These are phyloP conservation scores for Lepidopterella palustris DNA, from an alignment of 495 filamentous ascomycete genomes.

Conservation along the genomic window DNA sequence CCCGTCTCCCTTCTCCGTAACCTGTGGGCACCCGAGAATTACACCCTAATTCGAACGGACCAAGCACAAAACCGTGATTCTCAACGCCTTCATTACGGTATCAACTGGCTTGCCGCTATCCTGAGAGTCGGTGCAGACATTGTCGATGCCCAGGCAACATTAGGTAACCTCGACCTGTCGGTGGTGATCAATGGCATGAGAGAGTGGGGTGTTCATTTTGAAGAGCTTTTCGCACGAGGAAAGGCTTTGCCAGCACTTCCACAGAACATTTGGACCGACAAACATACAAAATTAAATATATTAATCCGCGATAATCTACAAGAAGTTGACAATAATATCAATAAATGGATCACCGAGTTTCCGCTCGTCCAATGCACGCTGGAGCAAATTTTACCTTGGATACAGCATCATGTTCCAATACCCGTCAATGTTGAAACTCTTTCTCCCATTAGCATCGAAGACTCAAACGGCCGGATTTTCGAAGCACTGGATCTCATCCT, in stretches of 20 bases:
- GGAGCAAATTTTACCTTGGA: slow-evolving; percentile 23
- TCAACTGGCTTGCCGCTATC: slow-evolving; percentile 24
- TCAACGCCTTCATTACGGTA: not conserved
- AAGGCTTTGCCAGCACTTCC: slow-evolving; percentile 16
- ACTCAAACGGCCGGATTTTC: slow-evolving; percentile 6
- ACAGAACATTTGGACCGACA: slow-evolving; percentile 14
- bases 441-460: not conserved
- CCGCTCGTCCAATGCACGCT: slow-evolving; percentile 13
- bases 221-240: not conserved
- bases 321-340: slow-evolving; percentile 11
- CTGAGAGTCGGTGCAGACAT: slow-evolving; percentile 17
- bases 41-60: not conserved
- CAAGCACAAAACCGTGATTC: not conserved
- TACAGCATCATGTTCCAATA: not conserved
- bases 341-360: slow-evolving; percentile 5
- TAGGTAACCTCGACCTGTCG: slow-evolving; percentile 26
- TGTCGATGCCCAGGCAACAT: slow-evolving; percentile 26
- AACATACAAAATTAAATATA: slow-evolving; percentile 4
- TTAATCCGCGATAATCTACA: not conserved
- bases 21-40: not conserved
- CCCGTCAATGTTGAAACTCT: not conserved
- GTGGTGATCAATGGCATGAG: slow-evolving; percentile 12
- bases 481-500: slow-evolving; percentile 29
- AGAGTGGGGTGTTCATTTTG: slow-evolving; percentile 9
- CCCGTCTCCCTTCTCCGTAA: not conserved